Evolutionary conservation across 768 basidiomycete species (phyloP).

Genomic region (Paxillus rubicundulus): DNA sequence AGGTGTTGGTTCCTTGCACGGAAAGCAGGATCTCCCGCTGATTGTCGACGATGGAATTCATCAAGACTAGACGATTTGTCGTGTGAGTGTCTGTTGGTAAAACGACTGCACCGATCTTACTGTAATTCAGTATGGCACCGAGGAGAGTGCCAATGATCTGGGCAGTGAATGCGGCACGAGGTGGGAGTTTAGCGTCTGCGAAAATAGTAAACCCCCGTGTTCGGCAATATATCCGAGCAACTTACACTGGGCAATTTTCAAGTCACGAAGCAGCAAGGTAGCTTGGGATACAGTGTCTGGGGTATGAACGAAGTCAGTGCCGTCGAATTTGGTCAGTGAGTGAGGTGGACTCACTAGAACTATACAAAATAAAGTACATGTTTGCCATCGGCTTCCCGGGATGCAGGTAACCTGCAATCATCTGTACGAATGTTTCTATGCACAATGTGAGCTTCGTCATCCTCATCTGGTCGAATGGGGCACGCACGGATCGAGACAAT

Average conservation of each 20-base stretch:
- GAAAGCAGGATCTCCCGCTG: slow-evolving; percentile 51
- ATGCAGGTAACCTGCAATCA: slow-evolving; percentile 37
- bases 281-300: slow-evolving; percentile 52
- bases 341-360: slow-evolving; percentile 38
- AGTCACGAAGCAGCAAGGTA: slow-evolving; percentile 50
- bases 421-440: slow-evolving; percentile 31
- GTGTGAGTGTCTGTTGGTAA: neutral
- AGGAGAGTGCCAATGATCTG: slow-evolving; percentile 57
- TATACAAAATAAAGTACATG: slow-evolving; percentile 44
- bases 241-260: slow-evolving; percentile 42
- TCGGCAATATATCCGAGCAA: neutral
- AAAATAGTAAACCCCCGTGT: slow-evolving; percentile 36
- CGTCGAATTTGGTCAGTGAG: slow-evolving; percentile 9
- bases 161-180: slow-evolving; percentile 59
- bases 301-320: slow-evolving; percentile 28
- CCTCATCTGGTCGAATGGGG: neutral
- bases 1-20: slow-evolving; percentile 48
- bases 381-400: slow-evolving; percentile 41
- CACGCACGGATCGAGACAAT: slow-evolving; percentile 18
- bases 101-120: slow-evolving; percentile 21
- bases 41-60: slow-evolving; percentile 55
- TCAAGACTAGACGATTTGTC: slow-evolving; percentile 46
- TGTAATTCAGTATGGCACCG: slow-evolving; percentile 46
- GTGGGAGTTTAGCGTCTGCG: slow-evolving; percentile 52
- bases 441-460: neutral